These are phyloP conservation scores for Drechslera avenae DNA, from an alignment of 2,329 filamentous ascomycete species.

Conservation along the genomic window DNA sequence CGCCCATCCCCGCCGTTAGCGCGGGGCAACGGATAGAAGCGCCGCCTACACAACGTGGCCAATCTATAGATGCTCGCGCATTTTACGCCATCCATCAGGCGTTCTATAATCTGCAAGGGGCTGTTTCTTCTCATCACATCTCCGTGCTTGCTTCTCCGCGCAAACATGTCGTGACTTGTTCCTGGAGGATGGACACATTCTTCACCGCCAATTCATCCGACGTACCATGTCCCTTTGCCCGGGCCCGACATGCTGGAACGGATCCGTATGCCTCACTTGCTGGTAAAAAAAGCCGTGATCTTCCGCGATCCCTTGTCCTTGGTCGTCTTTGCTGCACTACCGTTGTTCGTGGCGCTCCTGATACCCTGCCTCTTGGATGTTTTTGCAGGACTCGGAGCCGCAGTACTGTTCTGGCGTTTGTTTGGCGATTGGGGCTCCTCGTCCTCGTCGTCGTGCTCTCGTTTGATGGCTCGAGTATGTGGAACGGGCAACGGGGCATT, in stretches of 20 bases:
- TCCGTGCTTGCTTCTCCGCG: neutral
- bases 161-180: neutral
- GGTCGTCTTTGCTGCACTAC: slow-evolving; percentile 52
- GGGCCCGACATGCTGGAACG: slow-evolving; percentile 16
- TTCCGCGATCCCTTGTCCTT: slow-evolving; percentile 59
- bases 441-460: slow-evolving; percentile 51
- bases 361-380: slow-evolving; percentile 50
- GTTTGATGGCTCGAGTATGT: slow-evolving; percentile 52
- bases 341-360: slow-evolving; percentile 63
- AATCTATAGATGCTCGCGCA: slow-evolving; percentile 2
- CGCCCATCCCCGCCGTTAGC: slow-evolving; percentile 16
- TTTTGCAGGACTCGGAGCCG: slow-evolving; percentile 30
- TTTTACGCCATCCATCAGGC: neutral
- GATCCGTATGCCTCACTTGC: slow-evolving; percentile 45
- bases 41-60: slow-evolving; percentile 2
- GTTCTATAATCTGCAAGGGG: neutral
- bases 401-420: slow-evolving; percentile 44
- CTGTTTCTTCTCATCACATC: neutral
- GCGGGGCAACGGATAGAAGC: slow-evolving; percentile 9
- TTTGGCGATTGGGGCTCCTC: slow-evolving; percentile 42
- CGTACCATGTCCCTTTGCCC: slow-evolving; percentile 16
- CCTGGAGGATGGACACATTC: slow-evolving; percentile 16
- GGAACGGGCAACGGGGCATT: slow-evolving; percentile 58
- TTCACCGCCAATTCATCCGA: slow-evolving; percentile 17
- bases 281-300: slow-evolving; percentile 63